A percentile compares a stretch with the other conserved stretches of the same genome.
Evolutionary conservation across 805 yeast genomes (phyloP).

Genomic region (Sugiyamaella chiloensis): DNA sequence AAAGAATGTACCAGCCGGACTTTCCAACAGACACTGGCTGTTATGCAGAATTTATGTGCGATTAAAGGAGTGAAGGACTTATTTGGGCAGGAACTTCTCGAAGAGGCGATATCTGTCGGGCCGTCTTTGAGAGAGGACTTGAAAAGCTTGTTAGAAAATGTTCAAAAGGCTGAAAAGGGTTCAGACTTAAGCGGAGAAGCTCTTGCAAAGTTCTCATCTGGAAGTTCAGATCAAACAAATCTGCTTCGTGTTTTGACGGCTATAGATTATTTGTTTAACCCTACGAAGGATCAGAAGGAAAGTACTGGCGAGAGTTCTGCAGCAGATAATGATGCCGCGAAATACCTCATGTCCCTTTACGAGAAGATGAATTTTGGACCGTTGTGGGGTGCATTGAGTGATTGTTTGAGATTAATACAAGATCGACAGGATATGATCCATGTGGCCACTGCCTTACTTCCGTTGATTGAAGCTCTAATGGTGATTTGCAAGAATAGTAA

Average conservation of each 20-base stretch:
- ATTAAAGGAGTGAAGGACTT: slow-evolving; percentile 58
- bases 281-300: slow-evolving; percentile 27
- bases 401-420: slow-evolving; percentile 61
- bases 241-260: slow-evolving; percentile 84
- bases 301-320: slow-evolving; percentile 22
- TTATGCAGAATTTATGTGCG: slow-evolving; percentile 71
- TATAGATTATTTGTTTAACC: slow-evolving; percentile 72
- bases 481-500: slow-evolving; percentile 90
- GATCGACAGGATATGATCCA: slow-evolving; percentile 53
- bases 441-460: slow-evolving; percentile 76
- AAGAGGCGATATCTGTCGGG: slow-evolving; percentile 60
- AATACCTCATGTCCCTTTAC: slow-evolving; percentile 43
- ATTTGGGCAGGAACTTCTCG: slow-evolving; percentile 65
- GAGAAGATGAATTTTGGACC: slow-evolving; percentile 66
- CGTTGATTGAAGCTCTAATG: slow-evolving; percentile 88
- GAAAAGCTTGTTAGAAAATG: slow-evolving; percentile 44
- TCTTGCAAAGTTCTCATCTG: slow-evolving; percentile 66
- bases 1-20: slow-evolving; percentile 84
- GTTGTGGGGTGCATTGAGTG: slow-evolving; percentile 82
- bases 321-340: slow-evolving; percentile 23
- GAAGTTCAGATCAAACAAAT: slow-evolving; percentile 85
- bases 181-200: slow-evolving; percentile 52
- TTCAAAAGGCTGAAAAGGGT: slow-evolving; percentile 38
- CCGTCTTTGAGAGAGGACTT: slow-evolving; percentile 54
- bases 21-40: slow-evolving; percentile 75